Evolutionary conservation across 2,329 filamentous ascomycete genomes (phyloP).

Genomic region (Lasiodiplodia citricola): DNA sequence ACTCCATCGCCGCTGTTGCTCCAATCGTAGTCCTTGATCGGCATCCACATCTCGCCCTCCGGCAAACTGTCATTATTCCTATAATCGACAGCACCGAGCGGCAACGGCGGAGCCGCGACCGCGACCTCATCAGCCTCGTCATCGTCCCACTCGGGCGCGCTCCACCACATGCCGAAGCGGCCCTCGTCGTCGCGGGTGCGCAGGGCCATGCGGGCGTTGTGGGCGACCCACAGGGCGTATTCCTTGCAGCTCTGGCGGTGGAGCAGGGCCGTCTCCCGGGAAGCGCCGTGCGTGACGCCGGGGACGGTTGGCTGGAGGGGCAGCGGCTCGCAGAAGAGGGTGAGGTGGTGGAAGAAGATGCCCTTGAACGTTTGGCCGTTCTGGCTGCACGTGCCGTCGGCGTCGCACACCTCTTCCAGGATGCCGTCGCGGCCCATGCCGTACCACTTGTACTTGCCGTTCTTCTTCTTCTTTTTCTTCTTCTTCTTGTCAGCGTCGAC

Average conservation of each 20-base stretch:
- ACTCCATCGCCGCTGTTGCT: not conserved
- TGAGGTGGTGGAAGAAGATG: conserved; percentile 90
- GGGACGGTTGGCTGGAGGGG: conserved; percentile 51
- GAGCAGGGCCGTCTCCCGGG: conserved; percentile 33
- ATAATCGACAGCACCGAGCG: conserved; percentile 55
- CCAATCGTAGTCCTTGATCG: conserved; percentile 3
- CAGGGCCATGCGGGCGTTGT: conserved; percentile 77
- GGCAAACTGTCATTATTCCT: conserved; percentile 41
- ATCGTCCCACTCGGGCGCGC: conserved; percentile 42
- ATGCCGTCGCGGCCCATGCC: conserved; percentile 81
- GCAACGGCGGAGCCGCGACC: conserved; percentile 35
- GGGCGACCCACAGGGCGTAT: conserved; percentile 77
- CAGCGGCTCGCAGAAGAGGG: conserved; percentile 75
- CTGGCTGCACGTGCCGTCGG: conserved; percentile 75
- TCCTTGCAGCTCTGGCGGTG: conserved; percentile 67
- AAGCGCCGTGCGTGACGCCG: conserved; percentile 51
- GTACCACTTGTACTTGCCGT: conserved; percentile 59
- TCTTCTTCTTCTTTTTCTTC: conserved; percentile 37
- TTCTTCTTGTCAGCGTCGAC: conserved; percentile 29
- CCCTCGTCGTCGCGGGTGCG: conserved; percentile 70
- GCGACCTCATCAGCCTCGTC: conserved; percentile 33
- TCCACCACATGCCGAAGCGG: conserved; percentile 91
- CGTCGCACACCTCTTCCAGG: conserved; percentile 84
- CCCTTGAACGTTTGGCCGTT: conserved; percentile 91
- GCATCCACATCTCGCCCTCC: conserved; percentile 5